Conservation (phyloP, 1,284 basidiomycete genomes). For the Puccinia triticina region DNA sequence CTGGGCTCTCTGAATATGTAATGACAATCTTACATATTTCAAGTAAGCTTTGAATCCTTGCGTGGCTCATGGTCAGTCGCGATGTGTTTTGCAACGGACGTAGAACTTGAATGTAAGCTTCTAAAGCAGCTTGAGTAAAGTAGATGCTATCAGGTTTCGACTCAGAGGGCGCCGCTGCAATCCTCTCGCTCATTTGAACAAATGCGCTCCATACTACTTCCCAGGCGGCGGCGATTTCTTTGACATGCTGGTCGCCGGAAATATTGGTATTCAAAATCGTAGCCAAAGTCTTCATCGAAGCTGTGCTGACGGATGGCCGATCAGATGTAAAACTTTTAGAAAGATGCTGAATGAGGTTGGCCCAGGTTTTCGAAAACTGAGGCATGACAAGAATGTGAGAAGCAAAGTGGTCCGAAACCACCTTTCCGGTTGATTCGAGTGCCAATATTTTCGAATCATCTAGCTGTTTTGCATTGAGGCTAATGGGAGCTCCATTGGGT, state of each 20-base stretch:
- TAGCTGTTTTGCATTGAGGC: slow-evolving; percentile 64
- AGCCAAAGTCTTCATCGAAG: slow-evolving; percentile 78
- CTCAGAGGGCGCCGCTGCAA: slow-evolving; percentile 59
- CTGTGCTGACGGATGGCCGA: slow-evolving; percentile 71
- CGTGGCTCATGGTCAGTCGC: slow-evolving; percentile 68
- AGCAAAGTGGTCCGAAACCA: slow-evolving; percentile 77
- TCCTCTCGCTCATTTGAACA: slow-evolving; percentile 53
- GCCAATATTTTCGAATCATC: slow-evolving; percentile 87
- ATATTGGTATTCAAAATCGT: slow-evolving; percentile 66
- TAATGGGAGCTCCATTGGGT: slow-evolving; percentile 53
- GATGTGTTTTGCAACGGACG: slow-evolving; percentile 58
- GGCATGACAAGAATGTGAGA: slow-evolving; percentile 73
- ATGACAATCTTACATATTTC: slow-evolving; percentile 77
- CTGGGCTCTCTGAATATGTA: slow-evolving; percentile 78
- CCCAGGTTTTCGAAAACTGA: slow-evolving; percentile 73
- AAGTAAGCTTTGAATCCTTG: slow-evolving; percentile 71
- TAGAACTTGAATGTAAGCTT: slow-evolving; percentile 75
- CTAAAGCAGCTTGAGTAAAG: slow-evolving; percentile 84
- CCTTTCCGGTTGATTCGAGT: slow-evolving; percentile 77
- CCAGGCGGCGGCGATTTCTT: slow-evolving; percentile 51
- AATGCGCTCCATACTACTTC: slow-evolving; percentile 26
- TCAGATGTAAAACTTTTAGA: slow-evolving; percentile 72
- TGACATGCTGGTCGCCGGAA: slow-evolving; percentile 56
- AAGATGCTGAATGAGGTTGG: slow-evolving; percentile 71
- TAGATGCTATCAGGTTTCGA: slow-evolving; percentile 4